Percentiles rank a stretch among this genome's conserved stretches.
phyloP scores from a whole-genome alignment of 192 early-diverging fungal species.

The Bifiguratus adelaidae region DNA sequence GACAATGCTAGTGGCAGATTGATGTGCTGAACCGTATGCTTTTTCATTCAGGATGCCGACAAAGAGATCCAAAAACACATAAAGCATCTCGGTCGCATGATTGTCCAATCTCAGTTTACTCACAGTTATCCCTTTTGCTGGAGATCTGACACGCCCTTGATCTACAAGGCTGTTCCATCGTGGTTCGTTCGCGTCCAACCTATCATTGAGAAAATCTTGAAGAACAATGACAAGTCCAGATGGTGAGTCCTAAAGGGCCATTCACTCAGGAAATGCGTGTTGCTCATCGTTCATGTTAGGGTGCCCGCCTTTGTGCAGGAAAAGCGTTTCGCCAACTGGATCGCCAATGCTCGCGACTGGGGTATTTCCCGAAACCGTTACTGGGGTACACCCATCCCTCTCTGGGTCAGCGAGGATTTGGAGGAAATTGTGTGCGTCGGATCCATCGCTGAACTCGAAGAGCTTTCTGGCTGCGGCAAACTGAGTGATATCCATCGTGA shows the following conservation, averaged over 20 bases:
- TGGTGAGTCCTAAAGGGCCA: slow-evolving; percentile 39
- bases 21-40: neutral
- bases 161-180: slow-evolving; percentile 92
- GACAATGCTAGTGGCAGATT: neutral
- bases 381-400: slow-evolving; percentile 99
- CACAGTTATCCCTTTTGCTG: slow-evolving; percentile 98
- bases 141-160: slow-evolving; percentile 94
- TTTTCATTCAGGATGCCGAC: slow-evolving; percentile 65
- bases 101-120: slow-evolving; percentile 80
- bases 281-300: slow-evolving; percentile 12
- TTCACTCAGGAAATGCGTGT: neutral
- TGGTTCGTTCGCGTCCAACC: slow-evolving; percentile 94
- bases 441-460: slow-evolving; percentile 81
- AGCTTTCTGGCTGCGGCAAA: slow-evolving; percentile 72
- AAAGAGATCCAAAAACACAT: slow-evolving; percentile 90
- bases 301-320: slow-evolving; percentile 95
- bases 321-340: slow-evolving; percentile 97
- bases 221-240: slow-evolving; percentile 76
- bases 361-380: slow-evolving; percentile 95
- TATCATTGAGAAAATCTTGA: slow-evolving; percentile 74
- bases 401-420: slow-evolving; percentile 93
- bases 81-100: slow-evolving; percentile 71
- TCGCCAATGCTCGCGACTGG: slow-evolving; percentile 94
- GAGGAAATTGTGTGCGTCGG: slow-evolving; percentile 86
- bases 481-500: slow-evolving; percentile 96